A percentile compares a stretch with the other conserved stretches of the same genome.
Conservation (phyloP, 116 monocot species). For the Thalassia testudinum region DNA sequence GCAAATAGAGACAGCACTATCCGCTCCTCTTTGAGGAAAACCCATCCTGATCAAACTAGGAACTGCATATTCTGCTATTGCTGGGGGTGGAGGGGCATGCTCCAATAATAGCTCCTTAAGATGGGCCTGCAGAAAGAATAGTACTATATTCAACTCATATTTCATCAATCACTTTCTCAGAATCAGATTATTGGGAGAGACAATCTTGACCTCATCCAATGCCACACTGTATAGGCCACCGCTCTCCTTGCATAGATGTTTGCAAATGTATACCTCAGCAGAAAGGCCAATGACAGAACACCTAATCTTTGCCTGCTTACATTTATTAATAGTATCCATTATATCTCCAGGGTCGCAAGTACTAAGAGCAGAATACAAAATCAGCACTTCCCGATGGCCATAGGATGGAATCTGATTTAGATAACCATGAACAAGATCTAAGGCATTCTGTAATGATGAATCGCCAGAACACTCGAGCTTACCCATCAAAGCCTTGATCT, state of each 20-base stretch:
- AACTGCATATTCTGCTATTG: constrained; percentile 84
- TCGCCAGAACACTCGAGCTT: constrained; percentile 95
- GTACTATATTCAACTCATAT: neutral
- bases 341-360: constrained; percentile 94
- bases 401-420: constrained; percentile 69
- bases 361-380: constrained; percentile 85
- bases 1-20: constrained; percentile 71
- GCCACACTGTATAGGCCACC: constrained; percentile 85
- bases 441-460: constrained; percentile 84
- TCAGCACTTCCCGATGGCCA: constrained; percentile 87
- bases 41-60: constrained; percentile 96
- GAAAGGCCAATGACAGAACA: constrained; percentile 86
- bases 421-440: constrained; percentile 83
- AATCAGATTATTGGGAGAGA: no score
- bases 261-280: constrained; percentile 88
- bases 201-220: constrained; percentile 56
- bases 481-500: constrained; percentile 85
- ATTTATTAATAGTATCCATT: constrained; percentile 72
- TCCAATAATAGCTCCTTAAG: constrained; percentile 86
- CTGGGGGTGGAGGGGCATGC: constrained; percentile 86
- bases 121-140: constrained; percentile 44
- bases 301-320: constrained; percentile 64
- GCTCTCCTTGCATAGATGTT: constrained; percentile 80
- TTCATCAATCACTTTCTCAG: neutral
- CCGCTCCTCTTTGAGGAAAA: constrained; percentile 94